phyloP scores from a whole-genome alignment of 1,284 basidiomycete genomes.

The Leccinum pseudoinsigne region DNA sequence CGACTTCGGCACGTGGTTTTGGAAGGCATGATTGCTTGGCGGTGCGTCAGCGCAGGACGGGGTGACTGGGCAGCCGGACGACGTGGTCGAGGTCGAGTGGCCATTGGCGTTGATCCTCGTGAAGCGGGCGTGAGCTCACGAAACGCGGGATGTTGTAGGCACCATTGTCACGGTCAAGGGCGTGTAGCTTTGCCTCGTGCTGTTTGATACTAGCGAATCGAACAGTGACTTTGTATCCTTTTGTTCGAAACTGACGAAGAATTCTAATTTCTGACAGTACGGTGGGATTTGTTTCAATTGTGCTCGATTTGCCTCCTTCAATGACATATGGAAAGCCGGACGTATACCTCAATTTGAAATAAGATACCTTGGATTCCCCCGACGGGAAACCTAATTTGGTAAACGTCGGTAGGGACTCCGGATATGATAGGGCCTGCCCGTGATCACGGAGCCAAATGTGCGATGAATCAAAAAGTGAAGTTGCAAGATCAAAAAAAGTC shows the following conservation, averaged over 20 bases:
- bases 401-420: too few species aligned
- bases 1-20: conserved; percentile 65
- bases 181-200: not conserved
- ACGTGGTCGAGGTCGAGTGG: conserved; percentile 69
- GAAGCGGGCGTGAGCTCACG: conserved; percentile 30
- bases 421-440: too few species aligned
- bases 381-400: too few species aligned
- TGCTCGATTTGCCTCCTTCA: not conserved
- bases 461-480: too few species aligned
- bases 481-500: too few species aligned
- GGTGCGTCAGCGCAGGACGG: conserved; percentile 38
- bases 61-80: conserved; percentile 37
- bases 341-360: too few species aligned
- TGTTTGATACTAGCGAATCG: not conserved
- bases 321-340: not conserved
- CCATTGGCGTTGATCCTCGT: conserved; percentile 69
- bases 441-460: too few species aligned
- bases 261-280: not conserved
- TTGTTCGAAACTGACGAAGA: not conserved
- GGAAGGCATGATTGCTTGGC: conserved; percentile 46
- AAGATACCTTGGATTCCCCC: too few species aligned
- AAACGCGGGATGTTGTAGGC: not conserved
- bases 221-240: not conserved
- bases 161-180: too few species aligned
- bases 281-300: not conserved